Conservation (phyloP, 2,329 filamentous ascomycete genomes). For the Metarhizium humberi region DNA sequence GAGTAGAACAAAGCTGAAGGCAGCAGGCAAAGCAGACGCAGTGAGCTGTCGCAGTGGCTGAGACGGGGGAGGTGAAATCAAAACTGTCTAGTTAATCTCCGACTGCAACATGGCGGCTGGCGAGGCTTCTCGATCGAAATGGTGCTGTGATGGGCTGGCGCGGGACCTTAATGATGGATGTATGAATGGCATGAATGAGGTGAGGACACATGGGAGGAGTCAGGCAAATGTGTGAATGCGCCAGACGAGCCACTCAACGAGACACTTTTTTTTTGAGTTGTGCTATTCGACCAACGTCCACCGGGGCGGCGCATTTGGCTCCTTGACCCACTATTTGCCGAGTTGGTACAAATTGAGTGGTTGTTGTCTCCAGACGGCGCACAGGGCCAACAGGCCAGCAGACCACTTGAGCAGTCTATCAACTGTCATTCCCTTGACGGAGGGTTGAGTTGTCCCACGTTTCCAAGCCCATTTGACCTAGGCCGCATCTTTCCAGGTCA, state of each 20-base stretch:
- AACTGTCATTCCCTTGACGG: too few relatives aligned
- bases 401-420: too few relatives aligned
- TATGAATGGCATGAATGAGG: slow-evolving; percentile 2
- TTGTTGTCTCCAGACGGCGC: too few relatives aligned
- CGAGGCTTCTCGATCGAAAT: background rate
- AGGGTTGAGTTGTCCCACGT: too few relatives aligned
- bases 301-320: background rate
- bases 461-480: too few relatives aligned
- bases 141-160: background rate
- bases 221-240: slow-evolving; percentile 6
- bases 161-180: background rate
- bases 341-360: background rate
- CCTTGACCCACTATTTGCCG: background rate
- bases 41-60: background rate
- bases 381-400: too few relatives aligned
- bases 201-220: slow-evolving; percentile 7
- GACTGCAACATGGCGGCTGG: background rate
- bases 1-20: slow-evolving; percentile 1
- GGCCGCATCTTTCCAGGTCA: too few relatives aligned
- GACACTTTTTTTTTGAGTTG: background rate
- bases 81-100: background rate
- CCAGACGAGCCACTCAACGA: background rate
- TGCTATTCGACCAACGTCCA: background rate
- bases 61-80: background rate
- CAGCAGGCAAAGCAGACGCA: background rate